Conservation (phyloP, 1,284 basidiomycete genomes). For the Moesziomyces aphidis region DNA sequence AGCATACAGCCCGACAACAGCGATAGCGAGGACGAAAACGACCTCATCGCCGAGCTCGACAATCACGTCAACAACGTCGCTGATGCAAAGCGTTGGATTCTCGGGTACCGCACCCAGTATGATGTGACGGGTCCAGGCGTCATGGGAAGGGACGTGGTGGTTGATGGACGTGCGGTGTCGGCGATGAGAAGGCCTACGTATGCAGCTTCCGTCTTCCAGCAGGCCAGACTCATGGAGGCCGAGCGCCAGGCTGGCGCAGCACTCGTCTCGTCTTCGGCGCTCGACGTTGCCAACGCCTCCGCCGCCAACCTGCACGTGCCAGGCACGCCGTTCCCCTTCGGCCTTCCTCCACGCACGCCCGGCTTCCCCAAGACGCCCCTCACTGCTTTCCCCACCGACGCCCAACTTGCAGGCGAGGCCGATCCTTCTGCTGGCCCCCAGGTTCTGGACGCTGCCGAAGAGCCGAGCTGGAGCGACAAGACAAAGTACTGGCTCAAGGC, state of each 20-base stretch:
- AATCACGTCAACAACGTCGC: slow-evolving; percentile 18
- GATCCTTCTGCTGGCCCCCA: not conserved
- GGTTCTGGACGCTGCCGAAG: not conserved
- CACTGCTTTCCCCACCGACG: slow-evolving; percentile 10
- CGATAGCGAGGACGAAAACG: slow-evolving; percentile 10
- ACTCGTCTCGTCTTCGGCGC: slow-evolving; percentile 1
- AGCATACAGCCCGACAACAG: slow-evolving; percentile 13
- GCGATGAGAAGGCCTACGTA: slow-evolving; percentile 37
- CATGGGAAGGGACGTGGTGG: slow-evolving; percentile 10
- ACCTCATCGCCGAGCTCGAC: slow-evolving; percentile 16
- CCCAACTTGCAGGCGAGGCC: slow-evolving; percentile 5
- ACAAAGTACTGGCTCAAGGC: slow-evolving; percentile 8
- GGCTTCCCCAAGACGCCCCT: slow-evolving; percentile 21
- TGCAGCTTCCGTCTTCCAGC: slow-evolving; percentile 41
- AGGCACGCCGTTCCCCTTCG: slow-evolving; percentile 3
- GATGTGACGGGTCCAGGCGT: not conserved
- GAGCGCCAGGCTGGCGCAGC: slow-evolving; percentile 16
- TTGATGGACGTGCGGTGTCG: slow-evolving; percentile 12
- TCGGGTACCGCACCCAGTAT: slow-evolving; percentile 1
- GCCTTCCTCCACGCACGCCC: slow-evolving; percentile 14
- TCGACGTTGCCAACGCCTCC: slow-evolving; percentile 6
- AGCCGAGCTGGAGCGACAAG: slow-evolving; percentile 9
- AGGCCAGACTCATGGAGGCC: slow-evolving; percentile 32
- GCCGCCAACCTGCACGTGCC: not conserved
- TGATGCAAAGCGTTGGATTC: slow-evolving; percentile 29